These are phyloP conservation scores for Hordeum marinum DNA, from an alignment of 176 grass and related monocot genomes.

Conservation along the genomic window DNA sequence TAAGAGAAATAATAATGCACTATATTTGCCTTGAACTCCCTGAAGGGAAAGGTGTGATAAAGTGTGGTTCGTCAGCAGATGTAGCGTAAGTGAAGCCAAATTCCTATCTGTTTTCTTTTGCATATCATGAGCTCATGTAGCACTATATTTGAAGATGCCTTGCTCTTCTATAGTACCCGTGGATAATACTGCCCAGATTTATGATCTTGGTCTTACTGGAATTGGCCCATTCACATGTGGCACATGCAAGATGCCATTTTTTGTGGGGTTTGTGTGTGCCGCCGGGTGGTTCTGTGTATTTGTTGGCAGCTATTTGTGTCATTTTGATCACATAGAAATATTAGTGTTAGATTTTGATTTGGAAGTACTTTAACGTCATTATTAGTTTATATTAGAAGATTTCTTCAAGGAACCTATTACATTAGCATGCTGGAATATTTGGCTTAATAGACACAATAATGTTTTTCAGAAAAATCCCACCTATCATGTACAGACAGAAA, in stretches of 20 bases:
- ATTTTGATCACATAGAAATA: not conserved
- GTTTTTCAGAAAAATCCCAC: not conserved
- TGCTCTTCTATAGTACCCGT: not conserved
- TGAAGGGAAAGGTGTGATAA: conserved; percentile 81
- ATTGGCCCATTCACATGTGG: not conserved
- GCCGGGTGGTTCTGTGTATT: not conserved
- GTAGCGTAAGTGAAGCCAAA: conserved; percentile 63
- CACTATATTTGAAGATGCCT: not conserved
- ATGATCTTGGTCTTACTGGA: not conserved
- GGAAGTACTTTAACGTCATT: not conserved
- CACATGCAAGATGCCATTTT: not conserved
- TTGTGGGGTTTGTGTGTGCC: not conserved
- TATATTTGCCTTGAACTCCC: conserved; percentile 86
- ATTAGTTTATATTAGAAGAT: not conserved
- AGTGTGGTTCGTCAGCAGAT: conserved; percentile 62
- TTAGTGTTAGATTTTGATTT: not conserved
- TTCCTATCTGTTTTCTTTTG: conserved; percentile 15
- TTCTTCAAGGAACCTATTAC: not conserved
- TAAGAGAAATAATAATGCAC: conserved; percentile 95
- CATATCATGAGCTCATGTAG: not conserved
- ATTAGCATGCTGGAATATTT: not conserved
- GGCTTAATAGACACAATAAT: not conserved
- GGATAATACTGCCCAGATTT: not conserved
- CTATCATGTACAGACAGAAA: not conserved
- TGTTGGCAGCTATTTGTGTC: not conserved